These are phyloP conservation scores for Barnettozyma hawaiiensis DNA, from an alignment of 1,139 yeast species.

Conservation along the genomic window DNA sequence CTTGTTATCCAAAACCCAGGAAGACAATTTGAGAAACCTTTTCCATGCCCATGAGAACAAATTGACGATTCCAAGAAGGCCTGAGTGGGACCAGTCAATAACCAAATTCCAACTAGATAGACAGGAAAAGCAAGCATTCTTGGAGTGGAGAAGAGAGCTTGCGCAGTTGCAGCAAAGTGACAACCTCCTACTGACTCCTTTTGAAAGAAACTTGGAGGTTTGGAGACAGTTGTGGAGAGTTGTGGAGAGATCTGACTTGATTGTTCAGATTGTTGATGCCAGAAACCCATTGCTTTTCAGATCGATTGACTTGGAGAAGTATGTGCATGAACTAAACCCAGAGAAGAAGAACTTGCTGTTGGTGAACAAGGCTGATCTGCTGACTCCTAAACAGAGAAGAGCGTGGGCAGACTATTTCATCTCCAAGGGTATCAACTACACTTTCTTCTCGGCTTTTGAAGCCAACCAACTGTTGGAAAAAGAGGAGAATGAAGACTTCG, in stretches of 20 bases:
- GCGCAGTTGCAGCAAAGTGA: constrained; percentile 77
- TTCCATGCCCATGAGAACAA: constrained; percentile 74
- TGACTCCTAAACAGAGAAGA: constrained; percentile 69
- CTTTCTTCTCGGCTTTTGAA: constrained; percentile 86
- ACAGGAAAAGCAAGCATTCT: constrained; percentile 83
- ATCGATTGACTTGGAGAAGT: constrained; percentile 80
- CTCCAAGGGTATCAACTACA: constrained; percentile 64
- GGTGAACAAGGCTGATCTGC: constrained; percentile 90
- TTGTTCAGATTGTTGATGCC: constrained; percentile 97
- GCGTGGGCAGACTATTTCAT: constrained; percentile 85
- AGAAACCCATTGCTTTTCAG: constrained; percentile 89
- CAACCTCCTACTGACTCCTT: constrained; percentile 88
- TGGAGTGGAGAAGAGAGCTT: constrained; percentile 88
- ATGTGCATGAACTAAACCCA: constrained; percentile 69
- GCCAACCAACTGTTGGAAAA: constrained; percentile 69
- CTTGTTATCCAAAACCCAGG: constrained; percentile 63
- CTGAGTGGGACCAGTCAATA: constrained; percentile 71
- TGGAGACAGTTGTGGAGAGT: constrained; percentile 99
- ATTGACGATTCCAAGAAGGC: constrained; percentile 93
- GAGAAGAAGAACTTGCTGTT: constrained; percentile 71
- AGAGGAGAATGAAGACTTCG: constrained; percentile 39
- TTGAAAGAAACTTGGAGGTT: constrained; percentile 94
- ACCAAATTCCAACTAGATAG: constrained; percentile 77
- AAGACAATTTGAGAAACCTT: constrained; percentile 51
- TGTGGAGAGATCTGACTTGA: constrained; percentile 87